Base-by-base conservation (phyloP, 768 basidiomycete species). In the Mycena epipterygia region DNA sequence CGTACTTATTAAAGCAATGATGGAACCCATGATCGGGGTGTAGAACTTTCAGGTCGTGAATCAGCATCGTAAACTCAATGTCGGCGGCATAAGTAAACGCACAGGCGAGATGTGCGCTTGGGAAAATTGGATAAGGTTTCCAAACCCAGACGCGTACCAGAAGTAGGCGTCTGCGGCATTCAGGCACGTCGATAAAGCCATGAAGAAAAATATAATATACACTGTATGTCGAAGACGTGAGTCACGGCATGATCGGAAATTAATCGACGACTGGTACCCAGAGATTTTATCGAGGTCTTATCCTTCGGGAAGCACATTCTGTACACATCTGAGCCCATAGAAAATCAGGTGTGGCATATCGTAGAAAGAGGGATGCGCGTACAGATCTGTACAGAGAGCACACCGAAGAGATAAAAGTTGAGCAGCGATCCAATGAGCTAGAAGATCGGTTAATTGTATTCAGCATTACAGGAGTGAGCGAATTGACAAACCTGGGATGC, bases 71-170 rank as follows among this genome's bases (percentile, higher is more conserved):
- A 46, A 25, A 23, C n/a, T n/a, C 7, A n/a, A 37, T 19, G 41
- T 7, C n/a, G 25, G 17, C 8, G 13, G 12, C 12, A 17, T 21
- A 33, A 48, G 16, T 19, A 7, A 13, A 66, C 70, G 17, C n/a
- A 66, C 70, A n/a, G 70, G 70, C 11, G 70, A 66, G 37, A 71
- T 71, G 39, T 71, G 70, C 17, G 70, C 70, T 55, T 61, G 25
- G 25, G 49, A 37, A 25, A 71, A 65, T 60, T 71, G 70, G 32
- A 71, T 66, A 6, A 71, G 64, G 33, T 71, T 71, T 5, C 70
- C 70, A 33, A 67, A 71, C 33, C 70, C 70, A 25, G 41, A 48
- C 21, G 65, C 70, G 37, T 62, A 71, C 70, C 70, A 71, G 46
- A 62, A 71, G 51, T 63, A 71, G 23, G 44, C 64, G 42, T 71